Evolutionary conservation across 2,329 filamentous ascomycete species (phyloP).

Genomic region (Amylocarpus encephaloides): DNA sequence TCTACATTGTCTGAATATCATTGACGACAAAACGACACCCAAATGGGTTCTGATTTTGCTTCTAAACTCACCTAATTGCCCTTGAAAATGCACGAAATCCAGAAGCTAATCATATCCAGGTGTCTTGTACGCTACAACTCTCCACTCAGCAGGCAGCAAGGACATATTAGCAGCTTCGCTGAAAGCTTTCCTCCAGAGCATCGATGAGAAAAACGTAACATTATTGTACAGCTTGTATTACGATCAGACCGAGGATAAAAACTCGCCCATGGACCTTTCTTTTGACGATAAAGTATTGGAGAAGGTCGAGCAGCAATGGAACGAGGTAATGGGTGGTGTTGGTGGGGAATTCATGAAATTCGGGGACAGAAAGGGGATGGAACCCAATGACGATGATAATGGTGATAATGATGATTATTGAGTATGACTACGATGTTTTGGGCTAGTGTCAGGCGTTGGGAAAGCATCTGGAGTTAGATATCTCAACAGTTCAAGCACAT

Average conservation of each 20-base stretch:
- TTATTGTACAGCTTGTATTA: conserved; percentile 50
- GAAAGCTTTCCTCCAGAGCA: conserved; percentile 35
- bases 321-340: conserved; percentile 43
- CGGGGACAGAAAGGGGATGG: conserved; percentile 60
- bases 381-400: conserved; percentile 50
- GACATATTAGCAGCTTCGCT: conserved; percentile 33
- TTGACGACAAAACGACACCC: conserved; percentile 85
- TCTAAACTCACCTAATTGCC: conserved; percentile 13
- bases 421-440: neutral
- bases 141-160: conserved; percentile 19
- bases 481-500: no score
- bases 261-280: conserved; percentile 55
- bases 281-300: conserved; percentile 68
- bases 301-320: conserved; percentile 65
- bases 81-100: conserved; percentile 12
- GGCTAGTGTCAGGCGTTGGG: neutral
- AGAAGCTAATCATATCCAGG: conserved; percentile 29
- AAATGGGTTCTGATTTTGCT: conserved; percentile 70
- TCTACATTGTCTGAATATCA: conserved; percentile 99
- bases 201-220: conserved; percentile 27
- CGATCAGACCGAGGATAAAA: conserved; percentile 38
- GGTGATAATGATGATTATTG: conserved; percentile 15
- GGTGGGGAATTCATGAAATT: conserved; percentile 65
- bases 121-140: conserved; percentile 30
- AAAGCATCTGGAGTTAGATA: no score